Evolutionary conservation across 106 monocot species (phyloP).

Genomic region (Phalaenopsis aphrodite): DNA sequence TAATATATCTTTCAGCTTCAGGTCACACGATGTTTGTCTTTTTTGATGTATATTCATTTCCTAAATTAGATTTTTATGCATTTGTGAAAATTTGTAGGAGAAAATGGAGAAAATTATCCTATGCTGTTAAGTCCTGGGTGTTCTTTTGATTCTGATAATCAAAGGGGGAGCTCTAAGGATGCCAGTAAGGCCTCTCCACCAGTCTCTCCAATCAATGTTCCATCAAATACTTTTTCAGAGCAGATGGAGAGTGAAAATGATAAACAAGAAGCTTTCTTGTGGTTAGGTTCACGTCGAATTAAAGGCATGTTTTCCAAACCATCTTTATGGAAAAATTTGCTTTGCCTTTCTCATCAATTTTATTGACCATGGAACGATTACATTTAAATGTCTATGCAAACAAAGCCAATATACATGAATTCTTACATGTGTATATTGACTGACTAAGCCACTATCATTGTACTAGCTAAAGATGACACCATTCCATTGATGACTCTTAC

Average conservation of each 20-base stretch:
- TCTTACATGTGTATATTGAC: too few species aligned
- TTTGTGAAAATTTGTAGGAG: conserved; percentile 29
- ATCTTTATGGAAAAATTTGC: background rate
- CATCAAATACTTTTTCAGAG: conserved; percentile 9
- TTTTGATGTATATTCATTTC: conserved; percentile 2
- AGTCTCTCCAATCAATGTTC: conserved; percentile 13
- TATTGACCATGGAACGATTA: background rate
- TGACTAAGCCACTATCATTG: too few species aligned
- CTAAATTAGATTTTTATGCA: background rate
- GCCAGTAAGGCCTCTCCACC: conserved; percentile 9
- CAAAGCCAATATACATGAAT: too few species aligned
- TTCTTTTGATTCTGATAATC: conserved; percentile 23
- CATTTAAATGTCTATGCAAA: too few species aligned
- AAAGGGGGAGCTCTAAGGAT: conserved; percentile 28
- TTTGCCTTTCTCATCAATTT: background rate
- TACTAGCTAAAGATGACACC: too few species aligned
- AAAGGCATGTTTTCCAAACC: conserved; percentile 31
- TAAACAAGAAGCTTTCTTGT: conserved; percentile 34
- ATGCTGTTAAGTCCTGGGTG: conserved; percentile 17
- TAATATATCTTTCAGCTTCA: conserved; percentile 83
- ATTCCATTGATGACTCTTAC: too few species aligned
- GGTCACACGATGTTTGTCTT: conserved; percentile 23
- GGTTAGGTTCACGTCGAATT: conserved; percentile 49
- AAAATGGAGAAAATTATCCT: conserved; percentile 17
- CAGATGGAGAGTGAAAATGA: conserved; percentile 13